These are phyloP conservation scores for Cornus florida DNA, from an alignment of 148 eudicot species.

Conservation along the genomic window DNA sequence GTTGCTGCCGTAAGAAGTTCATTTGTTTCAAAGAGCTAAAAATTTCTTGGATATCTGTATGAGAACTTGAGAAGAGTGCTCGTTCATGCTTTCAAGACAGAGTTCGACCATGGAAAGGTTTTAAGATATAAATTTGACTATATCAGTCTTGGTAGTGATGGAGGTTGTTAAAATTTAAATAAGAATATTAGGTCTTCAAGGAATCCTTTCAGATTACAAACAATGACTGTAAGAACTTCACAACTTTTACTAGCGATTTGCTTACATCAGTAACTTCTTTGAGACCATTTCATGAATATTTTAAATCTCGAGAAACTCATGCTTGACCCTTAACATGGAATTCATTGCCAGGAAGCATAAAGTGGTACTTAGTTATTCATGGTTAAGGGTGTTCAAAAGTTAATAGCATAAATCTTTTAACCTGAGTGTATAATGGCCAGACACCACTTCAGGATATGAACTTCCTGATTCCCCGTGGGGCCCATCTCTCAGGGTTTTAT, in stretches of 20 bases:
- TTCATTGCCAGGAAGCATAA: neutral
- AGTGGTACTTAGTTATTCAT: neutral
- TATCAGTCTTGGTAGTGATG: neutral
- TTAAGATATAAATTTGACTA: neutral
- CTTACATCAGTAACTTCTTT: neutral
- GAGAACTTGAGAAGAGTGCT: neutral
- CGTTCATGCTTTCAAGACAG: neutral
- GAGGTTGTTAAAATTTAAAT: neutral
- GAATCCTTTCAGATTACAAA: neutral
- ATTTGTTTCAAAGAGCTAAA: neutral
- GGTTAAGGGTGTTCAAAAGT: neutral
- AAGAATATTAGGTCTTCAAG: neutral
- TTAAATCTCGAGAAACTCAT: neutral
- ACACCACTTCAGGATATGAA: too few species aligned
- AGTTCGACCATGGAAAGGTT: neutral
- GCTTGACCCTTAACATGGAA: neutral
- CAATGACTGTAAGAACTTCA: neutral
- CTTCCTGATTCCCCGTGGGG: too few species aligned
- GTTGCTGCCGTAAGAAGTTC: neutral
- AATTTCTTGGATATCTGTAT: neutral
- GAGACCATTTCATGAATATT: neutral
- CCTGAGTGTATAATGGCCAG: too few species aligned
- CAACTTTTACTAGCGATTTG: neutral
- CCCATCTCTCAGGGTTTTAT: too few species aligned
- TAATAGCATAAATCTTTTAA: too few species aligned